A percentile compares a stretch with the other conserved stretches of the same genome.
These are phyloP conservation scores for Deakozyma indianensis DNA, from an alignment of 805 yeast species.

Conservation along the genomic window DNA sequence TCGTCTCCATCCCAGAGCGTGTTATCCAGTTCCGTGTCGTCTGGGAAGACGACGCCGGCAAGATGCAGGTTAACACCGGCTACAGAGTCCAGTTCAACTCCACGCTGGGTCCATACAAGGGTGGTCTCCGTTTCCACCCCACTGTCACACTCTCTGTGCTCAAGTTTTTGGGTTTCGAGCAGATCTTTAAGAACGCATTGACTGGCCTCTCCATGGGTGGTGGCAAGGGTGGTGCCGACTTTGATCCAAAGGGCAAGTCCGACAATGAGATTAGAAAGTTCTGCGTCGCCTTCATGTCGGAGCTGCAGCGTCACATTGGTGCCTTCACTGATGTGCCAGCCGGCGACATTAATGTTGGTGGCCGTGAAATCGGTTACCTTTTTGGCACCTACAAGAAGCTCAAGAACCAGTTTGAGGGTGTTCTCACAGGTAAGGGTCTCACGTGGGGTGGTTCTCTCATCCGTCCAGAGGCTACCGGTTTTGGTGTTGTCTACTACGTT, in stretches of 20 bases:
- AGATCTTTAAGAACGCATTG: slow-evolving; percentile 94
- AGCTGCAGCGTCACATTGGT: slow-evolving; percentile 91
- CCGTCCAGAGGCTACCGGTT: slow-evolving; percentile 99
- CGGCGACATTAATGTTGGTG: slow-evolving; percentile 98
- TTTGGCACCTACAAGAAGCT: slow-evolving; percentile 92
- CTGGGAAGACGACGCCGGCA: slow-evolving; percentile 95
- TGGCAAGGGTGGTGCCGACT: slow-evolving; percentile 98
- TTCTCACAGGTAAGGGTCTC: slow-evolving; percentile 94
- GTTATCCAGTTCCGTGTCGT: slow-evolving; percentile 91
- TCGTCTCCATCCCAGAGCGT: slow-evolving; percentile 91
- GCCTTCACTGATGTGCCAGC: slow-evolving; percentile 98
- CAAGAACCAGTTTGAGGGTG: slow-evolving; percentile 93
- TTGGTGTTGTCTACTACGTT: slow-evolving; percentile 91
- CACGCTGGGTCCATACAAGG: slow-evolving; percentile 97
- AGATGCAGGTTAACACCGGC: slow-evolving; percentile 87
- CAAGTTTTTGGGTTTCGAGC: slow-evolving; percentile 96
- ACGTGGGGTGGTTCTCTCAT: slow-evolving; percentile 98
- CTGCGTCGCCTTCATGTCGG: slow-evolving; percentile 92
- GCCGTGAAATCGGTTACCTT: slow-evolving; percentile 86
- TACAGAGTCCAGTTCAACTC: slow-evolving; percentile 98
- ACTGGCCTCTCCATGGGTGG: slow-evolving; percentile 98
- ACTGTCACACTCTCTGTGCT: slow-evolving; percentile 88
- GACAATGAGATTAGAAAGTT: slow-evolving; percentile 92
- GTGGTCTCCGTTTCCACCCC: slow-evolving; percentile 97
- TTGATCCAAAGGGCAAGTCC: slow-evolving; percentile 91